Evolutionary conservation across 495 filamentous ascomycete species (phyloP), one percentile per base, ranked within the genome.

Genomic region (Daldinia caldariorum): DNA sequence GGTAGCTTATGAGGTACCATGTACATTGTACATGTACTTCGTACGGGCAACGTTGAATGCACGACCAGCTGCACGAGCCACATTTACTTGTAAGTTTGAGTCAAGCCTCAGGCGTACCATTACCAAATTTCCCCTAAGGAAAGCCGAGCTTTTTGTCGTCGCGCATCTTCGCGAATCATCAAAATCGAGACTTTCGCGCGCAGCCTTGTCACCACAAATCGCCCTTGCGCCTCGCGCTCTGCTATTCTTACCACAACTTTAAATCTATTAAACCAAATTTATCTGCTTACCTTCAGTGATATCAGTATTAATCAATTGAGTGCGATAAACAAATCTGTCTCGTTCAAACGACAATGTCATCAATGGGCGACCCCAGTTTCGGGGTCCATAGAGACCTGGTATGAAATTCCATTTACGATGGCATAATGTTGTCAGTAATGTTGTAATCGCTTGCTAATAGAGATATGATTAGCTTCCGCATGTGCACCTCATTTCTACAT

Each of bases 401-500:
- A 26, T 26, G 26, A 84, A 71, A 79, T 76, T 59, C 49, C 12
- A 69, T 32, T 18, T 4, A 8, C 45, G 39, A 4, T 39, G 58
- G 62, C 41, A 71, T 56, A 60, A 51, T 39, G 41, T 67, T 39
- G 20, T 39, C 8, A 50, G 70, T 56, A 60, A 51, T 39, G 41
- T 67, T 39, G 20, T 39, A 14, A 50, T 50, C 18, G 7, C 13
- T 59, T 71, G 41, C 50, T 65, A 56, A 72, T 41, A 13, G 4
- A 54, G 18, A 56, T 22, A 32, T 10, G n/a, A 3, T 59, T 69
- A 94, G 92, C 86, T 95, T 74, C 90, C 90, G 12, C 94, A 97
- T 79, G 89, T 97, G 73, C 94, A 97, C 73, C 85, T 97, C 38
- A 80, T 97, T 13, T 96, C 92, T 55, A 88, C 88, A 26, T 88